phyloP scores from a whole-genome alignment of 768 basidiomycete genomes.

The Mycena leptocephala region DNA sequence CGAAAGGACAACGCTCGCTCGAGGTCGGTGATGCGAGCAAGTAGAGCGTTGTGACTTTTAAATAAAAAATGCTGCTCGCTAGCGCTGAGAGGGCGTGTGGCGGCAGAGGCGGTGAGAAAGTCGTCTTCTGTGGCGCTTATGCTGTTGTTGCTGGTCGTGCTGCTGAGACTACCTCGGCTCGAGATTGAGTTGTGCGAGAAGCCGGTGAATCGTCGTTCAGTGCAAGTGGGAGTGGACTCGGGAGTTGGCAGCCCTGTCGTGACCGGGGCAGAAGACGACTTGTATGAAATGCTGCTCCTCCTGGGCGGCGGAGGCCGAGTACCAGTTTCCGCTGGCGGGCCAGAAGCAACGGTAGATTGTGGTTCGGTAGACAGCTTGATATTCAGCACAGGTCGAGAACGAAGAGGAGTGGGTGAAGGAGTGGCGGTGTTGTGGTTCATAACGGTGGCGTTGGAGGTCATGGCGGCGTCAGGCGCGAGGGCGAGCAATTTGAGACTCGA shows the following conservation, averaged over 20 bases:
- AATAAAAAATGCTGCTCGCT: conserved; percentile 91
- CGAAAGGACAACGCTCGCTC: conserved; percentile 76
- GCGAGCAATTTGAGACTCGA: conserved; percentile 62
- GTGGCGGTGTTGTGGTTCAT: conserved; percentile 15
- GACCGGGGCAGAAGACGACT: conserved; percentile 63
- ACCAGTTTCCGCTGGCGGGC: conserved; percentile 43
- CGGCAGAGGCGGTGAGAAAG: conserved; percentile 47
- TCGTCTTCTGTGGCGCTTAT: conserved; percentile 54
- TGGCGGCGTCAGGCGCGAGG: conserved; percentile 47
- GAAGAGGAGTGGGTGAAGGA: conserved; percentile 49
- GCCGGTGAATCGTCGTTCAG: conserved; percentile 63
- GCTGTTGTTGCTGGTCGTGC: conserved; percentile 50
- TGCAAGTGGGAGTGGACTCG: conserved; percentile 78
- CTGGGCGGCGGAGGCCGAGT: conserved; percentile 57
- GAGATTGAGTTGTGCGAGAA: conserved; percentile 69
- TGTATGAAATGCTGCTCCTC: conserved; percentile 86
- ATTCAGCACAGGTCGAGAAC: conserved; percentile 56
- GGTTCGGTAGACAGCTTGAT: conserved; percentile 49
- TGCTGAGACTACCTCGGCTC: conserved; percentile 40
- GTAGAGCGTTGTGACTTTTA: conserved; percentile 87
- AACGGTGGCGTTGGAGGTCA: conserved; percentile 23
- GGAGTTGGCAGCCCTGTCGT: conserved; percentile 76
- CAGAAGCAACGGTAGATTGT: conserved; percentile 23
- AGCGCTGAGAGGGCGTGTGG: conserved; percentile 70
- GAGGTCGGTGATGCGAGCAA: conserved; percentile 87